Percentiles rank a stretch among this genome's conserved stretches.
Conservation (phyloP, 176 grass and related monocot genomes). For the Carex myosuroides region DNA sequence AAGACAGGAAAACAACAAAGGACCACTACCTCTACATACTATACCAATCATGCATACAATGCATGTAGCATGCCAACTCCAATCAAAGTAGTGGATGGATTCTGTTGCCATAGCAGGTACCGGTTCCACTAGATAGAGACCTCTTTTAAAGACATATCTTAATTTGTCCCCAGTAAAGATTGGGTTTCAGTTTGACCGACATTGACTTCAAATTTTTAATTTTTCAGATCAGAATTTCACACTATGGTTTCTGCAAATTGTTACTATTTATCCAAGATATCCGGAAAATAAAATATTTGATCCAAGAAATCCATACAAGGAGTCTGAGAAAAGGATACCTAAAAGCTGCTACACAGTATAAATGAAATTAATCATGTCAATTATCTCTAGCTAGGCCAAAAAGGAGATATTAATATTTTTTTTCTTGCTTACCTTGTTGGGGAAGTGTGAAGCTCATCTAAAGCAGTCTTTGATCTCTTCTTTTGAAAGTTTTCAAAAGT, state of each 20-base stretch:
- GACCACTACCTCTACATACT: slow-evolving; percentile 5
- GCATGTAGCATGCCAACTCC: slow-evolving; percentile 9
- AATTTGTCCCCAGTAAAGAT: slow-evolving; percentile 4
- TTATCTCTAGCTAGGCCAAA: not conserved
- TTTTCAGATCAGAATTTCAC: not conserved
- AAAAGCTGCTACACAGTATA: slow-evolving; percentile 6
- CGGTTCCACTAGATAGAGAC: not conserved
- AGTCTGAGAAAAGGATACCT: not conserved
- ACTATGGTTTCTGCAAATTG: not conserved
- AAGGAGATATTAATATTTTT: not conserved
- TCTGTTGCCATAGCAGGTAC: not conserved
- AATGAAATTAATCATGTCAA: slow-evolving; percentile 6
- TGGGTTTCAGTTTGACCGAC: not conserved
- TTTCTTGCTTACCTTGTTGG: slow-evolving; percentile 20
- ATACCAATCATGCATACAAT: slow-evolving; percentile 11
- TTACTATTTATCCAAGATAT: slow-evolving; percentile 11
- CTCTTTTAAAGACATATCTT: not conserved
- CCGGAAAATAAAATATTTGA: not conserved
- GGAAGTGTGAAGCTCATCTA: slow-evolving; percentile 3
- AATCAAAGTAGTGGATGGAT: slow-evolving; percentile 18
- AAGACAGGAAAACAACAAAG: slow-evolving; percentile 26
- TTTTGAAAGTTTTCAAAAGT: slow-evolving; percentile 14
- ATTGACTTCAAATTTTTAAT: not conserved
- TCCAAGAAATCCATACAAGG: not conserved
- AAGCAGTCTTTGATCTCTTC: not conserved